Conservation (phyloP, 805 yeast genomes). For the Torulaspora microellipsoides region DNA sequence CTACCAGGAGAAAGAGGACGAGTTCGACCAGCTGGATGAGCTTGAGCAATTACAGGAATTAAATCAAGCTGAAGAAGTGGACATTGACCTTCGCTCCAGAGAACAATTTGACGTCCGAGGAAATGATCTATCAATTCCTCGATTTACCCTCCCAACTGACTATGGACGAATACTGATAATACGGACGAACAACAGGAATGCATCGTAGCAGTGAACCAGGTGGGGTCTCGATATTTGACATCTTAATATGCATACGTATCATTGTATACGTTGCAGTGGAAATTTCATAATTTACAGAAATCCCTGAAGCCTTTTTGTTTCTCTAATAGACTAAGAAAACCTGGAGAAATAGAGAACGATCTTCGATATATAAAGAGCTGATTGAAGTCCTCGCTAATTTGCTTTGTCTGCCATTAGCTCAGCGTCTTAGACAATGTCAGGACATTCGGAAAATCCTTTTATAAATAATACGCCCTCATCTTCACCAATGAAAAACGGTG, state of each 20-base stretch:
- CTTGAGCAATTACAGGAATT: constrained; percentile 54
- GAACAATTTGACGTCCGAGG: constrained; percentile 74
- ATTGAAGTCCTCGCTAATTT: too few relatives aligned
- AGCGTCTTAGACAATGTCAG: constrained; percentile 9
- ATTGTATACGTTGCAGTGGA: too few relatives aligned
- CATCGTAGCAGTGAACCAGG: too few relatives aligned
- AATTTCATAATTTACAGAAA: too few relatives aligned
- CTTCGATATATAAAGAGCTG: too few relatives aligned
- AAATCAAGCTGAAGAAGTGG: constrained; percentile 57
- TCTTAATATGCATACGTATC: too few relatives aligned
- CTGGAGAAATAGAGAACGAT: too few relatives aligned
- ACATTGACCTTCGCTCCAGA: constrained; percentile 59
- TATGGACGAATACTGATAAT: constrained; percentile 33
- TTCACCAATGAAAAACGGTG: constrained; percentile 29
- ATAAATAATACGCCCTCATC: constrained; percentile 33
- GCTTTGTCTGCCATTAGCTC: too few relatives aligned
- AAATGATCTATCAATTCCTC: constrained; percentile 44
- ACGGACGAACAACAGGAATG: too few relatives aligned
- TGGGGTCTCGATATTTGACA: too few relatives aligned
- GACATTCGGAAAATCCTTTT: constrained; percentile 27
- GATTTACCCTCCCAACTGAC: constrained; percentile 57
- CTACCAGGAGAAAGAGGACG: constrained; percentile 85
- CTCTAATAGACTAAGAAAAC: neutral
- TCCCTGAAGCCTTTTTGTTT: neutral
- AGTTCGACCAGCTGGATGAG: constrained; percentile 76